Base-by-base conservation (phyloP, 1,139 yeast species). In the Saccharomyces hybrid region DNA sequence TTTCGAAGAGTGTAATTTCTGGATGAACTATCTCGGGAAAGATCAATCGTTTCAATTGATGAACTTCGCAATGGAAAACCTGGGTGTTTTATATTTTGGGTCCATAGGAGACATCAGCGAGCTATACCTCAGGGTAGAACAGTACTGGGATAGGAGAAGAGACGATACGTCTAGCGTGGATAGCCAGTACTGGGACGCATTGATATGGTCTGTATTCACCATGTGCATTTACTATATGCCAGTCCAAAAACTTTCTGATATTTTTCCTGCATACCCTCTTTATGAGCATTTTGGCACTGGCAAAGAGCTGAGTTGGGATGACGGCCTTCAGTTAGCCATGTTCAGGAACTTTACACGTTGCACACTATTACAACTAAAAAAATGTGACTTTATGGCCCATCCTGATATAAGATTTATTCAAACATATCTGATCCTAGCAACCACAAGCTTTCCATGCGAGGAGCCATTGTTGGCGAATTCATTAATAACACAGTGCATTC, bases 51-150 rank as follows among this genome's bases (percentile, higher is more conserved):
- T 61, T 53, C 57, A 61, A 29, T 38, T 69, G 26, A 51, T 68
- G 26, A 69, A 69, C 53, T 65, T 60, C 53, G 56, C 71, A 1
- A 57, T 66, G 53, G 70, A 67, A 53, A 62, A 63, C 14, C 49
- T 69, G 12, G 72, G 73, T 8, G 58, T 65, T 6, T 56, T 70
- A 28, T 69, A 56, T 58, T 67, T 69, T 58, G 71, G 71, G 7
- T 57, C 61, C 21, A 46, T 69, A 7, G 62, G 65, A 34, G 71
- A 69, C 52, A 60, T 69, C 2, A 60, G 64, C 12, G 70, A 68
- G n/a, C 52, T 68, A 34, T 67, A 64, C 50, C 29, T 59, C 14
- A 52, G 59, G 38, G 56, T 70, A 27, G 68, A 65, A 32, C 56
- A 52, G 24, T 66, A 62, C 48, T 64, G 68, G 68, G 53, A 53